phyloP scores from a whole-genome alignment of 2,329 filamentous ascomycete species.

The Penicillium italicum region DNA sequence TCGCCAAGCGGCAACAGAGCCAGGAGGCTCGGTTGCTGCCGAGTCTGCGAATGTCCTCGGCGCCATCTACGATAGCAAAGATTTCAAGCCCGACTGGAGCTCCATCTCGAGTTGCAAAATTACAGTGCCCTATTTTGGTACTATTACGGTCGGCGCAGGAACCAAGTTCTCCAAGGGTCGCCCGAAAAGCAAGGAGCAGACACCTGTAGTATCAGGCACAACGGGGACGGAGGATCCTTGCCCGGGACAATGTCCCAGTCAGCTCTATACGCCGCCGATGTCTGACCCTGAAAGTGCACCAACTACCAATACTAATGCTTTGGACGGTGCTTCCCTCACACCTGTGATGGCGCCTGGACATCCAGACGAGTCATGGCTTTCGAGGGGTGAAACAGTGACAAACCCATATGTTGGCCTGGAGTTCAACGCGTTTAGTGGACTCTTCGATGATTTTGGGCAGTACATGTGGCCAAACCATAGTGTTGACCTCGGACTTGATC shows the following conservation, averaged over 20 bases:
- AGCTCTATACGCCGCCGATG: conserved; percentile 26
- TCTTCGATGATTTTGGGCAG: conserved; percentile 25
- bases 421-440: conserved; percentile 20
- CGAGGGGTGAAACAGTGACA: conserved; percentile 18
- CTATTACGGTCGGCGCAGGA: conserved; percentile 37
- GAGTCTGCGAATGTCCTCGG: conserved; percentile 44
- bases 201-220: conserved; percentile 12
- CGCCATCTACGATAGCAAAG: conserved; percentile 27
- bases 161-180: conserved; percentile 26
- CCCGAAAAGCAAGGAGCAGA: conserved; percentile 6
- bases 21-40: conserved; percentile 43
- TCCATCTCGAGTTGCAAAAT: conserved; percentile 35
- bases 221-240: not conserved
- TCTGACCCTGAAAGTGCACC: conserved; percentile 19
- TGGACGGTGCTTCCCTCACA: not conserved
- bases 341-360: conserved; percentile 5
- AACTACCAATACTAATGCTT: not conserved
- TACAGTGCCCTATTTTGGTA: conserved; percentile 48
- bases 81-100: conserved; percentile 19
- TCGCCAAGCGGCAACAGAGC: conserved; percentile 30
- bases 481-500: conserved; percentile 37
- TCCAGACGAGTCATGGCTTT: conserved; percentile 19
- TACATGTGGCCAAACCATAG: conserved; percentile 27
- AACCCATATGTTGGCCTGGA: conserved; percentile 23
- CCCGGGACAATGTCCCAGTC: conserved; percentile 11